A percentile compares a stretch with the other conserved stretches of the same genome.
phyloP scores from a whole-genome alignment of 2,329 filamentous ascomycete species.

The Fusarium tanahbumbuense region DNA sequence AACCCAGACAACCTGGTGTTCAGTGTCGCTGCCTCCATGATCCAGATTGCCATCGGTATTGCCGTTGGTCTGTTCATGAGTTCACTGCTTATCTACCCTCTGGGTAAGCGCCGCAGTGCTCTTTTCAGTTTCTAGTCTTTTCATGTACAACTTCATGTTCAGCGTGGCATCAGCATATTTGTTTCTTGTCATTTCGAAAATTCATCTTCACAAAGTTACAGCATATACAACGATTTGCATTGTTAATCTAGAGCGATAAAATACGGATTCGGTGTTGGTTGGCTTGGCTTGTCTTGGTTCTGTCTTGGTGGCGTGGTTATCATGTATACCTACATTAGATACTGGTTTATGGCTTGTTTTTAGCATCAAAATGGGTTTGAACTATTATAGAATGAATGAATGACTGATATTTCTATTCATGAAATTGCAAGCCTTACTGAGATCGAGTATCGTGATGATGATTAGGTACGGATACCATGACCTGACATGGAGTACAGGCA shows the following conservation, averaged over 20 bases:
- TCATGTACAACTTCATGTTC: slow-evolving; percentile 7
- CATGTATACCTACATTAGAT: slow-evolving; percentile 13
- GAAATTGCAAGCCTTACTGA: background rate
- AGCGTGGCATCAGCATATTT: slow-evolving; percentile 19
- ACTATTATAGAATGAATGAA: slow-evolving; percentile 12
- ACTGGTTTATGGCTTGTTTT: background rate
- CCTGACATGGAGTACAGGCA: background rate
- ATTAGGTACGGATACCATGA: background rate
- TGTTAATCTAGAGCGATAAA: slow-evolving; percentile 4
- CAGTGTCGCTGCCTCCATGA: slow-evolving; percentile 62
- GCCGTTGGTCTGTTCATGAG: slow-evolving; percentile 63
- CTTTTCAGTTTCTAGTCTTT: slow-evolving; percentile 59
- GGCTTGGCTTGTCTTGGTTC: background rate
- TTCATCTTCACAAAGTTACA: slow-evolving; percentile 12
- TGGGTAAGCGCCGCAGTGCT: slow-evolving; percentile 62
- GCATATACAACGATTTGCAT: background rate
- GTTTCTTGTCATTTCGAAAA: background rate
- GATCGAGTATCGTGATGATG: background rate
- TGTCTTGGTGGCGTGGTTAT: background rate
- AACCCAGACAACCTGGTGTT: slow-evolving; percentile 55
- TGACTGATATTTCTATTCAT: slow-evolving; percentile 1
- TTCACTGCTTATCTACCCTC: slow-evolving; percentile 61
- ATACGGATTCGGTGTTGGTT: background rate
- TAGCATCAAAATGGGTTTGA: slow-evolving; percentile 5
- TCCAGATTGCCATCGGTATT: slow-evolving; percentile 65